Conservation (phyloP, 1,284 basidiomycete species). For the Pseudomicrostroma phylloplanum region DNA sequence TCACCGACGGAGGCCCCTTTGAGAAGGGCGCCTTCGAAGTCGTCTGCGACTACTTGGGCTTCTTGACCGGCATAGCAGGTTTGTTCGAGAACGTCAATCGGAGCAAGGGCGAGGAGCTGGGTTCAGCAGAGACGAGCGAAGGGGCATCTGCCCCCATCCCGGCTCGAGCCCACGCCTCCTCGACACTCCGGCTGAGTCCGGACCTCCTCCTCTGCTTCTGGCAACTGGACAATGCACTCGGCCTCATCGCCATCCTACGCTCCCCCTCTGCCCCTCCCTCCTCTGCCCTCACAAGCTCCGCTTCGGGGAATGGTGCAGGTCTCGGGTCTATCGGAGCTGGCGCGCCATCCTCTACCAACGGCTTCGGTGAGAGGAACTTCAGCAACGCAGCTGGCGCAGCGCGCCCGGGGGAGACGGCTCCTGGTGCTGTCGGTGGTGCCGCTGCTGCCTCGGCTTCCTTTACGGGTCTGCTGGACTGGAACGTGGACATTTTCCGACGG, state of each 20-base stretch:
- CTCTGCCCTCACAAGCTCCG: too few relatives aligned
- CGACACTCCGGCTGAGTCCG: background rate
- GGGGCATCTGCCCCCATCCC: background rate
- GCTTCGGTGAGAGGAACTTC: too few relatives aligned
- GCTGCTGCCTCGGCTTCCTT: too few relatives aligned
- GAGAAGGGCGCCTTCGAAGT: conserved; percentile 79
- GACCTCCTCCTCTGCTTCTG: background rate
- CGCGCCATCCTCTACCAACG: too few relatives aligned
- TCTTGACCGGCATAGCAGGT: conserved; percentile 75
- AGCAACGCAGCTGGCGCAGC: too few relatives aligned
- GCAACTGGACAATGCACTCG: conserved; percentile 10
- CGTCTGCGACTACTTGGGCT: conserved; percentile 83
- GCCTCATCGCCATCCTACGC: conserved; percentile 22
- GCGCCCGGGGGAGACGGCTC: too few relatives aligned
- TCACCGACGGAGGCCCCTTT: conserved; percentile 85
- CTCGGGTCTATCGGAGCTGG: too few relatives aligned
- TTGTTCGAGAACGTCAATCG: conserved; percentile 58
- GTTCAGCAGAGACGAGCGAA: conserved; percentile 8
- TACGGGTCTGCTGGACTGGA: too few relatives aligned
- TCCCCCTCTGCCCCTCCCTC: conserved; percentile 2
- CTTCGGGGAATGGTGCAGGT: too few relatives aligned
- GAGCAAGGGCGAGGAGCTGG: conserved; percentile 1
- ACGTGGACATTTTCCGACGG: too few relatives aligned
- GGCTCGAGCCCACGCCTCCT: background rate
- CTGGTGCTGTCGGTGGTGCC: too few relatives aligned